phyloP scores from a whole-genome alignment of 306 rosid genomes.

The Alnus rubra region DNA sequence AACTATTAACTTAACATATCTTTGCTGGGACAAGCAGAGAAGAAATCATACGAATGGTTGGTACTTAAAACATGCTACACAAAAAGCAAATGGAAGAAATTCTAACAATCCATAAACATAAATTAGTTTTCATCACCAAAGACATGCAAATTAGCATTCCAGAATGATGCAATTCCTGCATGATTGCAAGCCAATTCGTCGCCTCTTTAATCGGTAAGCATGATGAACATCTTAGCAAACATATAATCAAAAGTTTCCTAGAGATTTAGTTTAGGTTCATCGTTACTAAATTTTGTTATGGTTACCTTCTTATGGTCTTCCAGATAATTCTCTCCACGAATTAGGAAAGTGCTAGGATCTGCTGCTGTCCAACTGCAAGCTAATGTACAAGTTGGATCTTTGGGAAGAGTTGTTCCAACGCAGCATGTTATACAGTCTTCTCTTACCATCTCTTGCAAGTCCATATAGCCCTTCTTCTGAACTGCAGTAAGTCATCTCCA shows the following conservation, averaged over 20 bases:
- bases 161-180: not conserved
- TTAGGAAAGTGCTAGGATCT: slow-evolving; percentile 77
- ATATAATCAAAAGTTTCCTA: not conserved
- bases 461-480: slow-evolving; percentile 77
- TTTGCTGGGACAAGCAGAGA: not conserved
- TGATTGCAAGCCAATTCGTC: not conserved
- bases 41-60: not conserved
- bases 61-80: not conserved
- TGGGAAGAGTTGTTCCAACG: slow-evolving; percentile 70
- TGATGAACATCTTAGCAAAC: not conserved
- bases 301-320: slow-evolving; percentile 66
- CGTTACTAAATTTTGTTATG: not conserved
- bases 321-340: slow-evolving; percentile 72
- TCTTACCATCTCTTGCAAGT: slow-evolving; percentile 51
- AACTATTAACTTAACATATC: not conserved
- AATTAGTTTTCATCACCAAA: slow-evolving; percentile 5
- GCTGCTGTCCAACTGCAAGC: slow-evolving; percentile 71
- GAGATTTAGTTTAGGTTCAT: not conserved
- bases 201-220: not conserved
- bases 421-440: slow-evolving; percentile 47
- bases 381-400: slow-evolving; percentile 53
- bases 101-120: not conserved
- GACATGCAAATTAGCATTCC: not conserved
- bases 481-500: slow-evolving; percentile 45
- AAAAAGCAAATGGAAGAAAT: slow-evolving; percentile 14